Evolutionary conservation across 495 filamentous ascomycete species (phyloP), one percentile per base, ranked within the genome.

Genomic region (Penicillium cinerascens): DNA sequence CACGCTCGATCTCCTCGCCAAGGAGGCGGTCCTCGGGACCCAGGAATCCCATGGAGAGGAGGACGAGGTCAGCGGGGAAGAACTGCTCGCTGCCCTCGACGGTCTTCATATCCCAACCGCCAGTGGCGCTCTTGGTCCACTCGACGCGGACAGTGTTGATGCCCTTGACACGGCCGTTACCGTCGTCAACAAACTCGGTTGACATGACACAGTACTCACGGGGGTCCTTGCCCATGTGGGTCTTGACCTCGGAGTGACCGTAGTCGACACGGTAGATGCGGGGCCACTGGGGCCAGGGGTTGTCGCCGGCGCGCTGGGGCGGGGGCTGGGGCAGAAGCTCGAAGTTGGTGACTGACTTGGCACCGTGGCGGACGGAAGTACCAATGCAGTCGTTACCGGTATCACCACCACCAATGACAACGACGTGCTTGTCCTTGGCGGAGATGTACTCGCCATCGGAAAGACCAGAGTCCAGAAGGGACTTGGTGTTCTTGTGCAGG

Each of bases 31-130:
- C 91, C 75, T 99, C 93, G 2, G 93, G 93, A 15, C 93, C 93
- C 51, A 98, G 77, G 86, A 98, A 98, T 59, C 93, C 93, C 93
- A 98, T 98, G 21, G 92, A 96, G 22, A 98, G 78, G 26, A 98
- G 87, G 42, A 98, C 92, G 33, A 98, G 85, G 57, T 98, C 93
- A 10, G 93, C 93, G 17, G 91, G 91, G 85, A 98, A 97, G 80
- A 95, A 96, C 67, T 97, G 87, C 75, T 96, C 88, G 47, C 87
- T 92, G 21, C 88, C 91, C 56, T 97, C 93, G 22, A 96, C 79
- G 66, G 95, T 91, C 81, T 96, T 96, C 93, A 98, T 98, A 68
- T 98, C 93, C 93, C 93, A 98, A 25, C 93, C 93, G 47, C 95
- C 95, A 47, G 82, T 84, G 25, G 87, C 80, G 42, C 82, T 86